A percentile compares a stretch with the other conserved stretches of the same genome.
Conservation (phyloP, 805 yeast genomes). For the Blastobotrys terrestris region DNA sequence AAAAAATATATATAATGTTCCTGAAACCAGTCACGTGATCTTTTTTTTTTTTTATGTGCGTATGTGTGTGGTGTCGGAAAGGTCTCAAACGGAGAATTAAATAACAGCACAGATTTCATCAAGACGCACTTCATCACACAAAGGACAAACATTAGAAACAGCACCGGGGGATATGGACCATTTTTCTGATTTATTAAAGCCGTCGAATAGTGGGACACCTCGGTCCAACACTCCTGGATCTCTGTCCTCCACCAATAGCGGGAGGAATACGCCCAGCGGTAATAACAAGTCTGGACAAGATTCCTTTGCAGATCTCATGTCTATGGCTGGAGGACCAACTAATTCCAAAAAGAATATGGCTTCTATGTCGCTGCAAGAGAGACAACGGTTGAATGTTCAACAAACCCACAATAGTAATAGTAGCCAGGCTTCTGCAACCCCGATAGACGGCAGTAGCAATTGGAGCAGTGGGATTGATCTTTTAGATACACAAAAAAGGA, state of each 20-base stretch:
- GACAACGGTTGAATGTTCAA: constrained; percentile 14
- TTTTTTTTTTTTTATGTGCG: not conserved
- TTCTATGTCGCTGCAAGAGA: constrained; percentile 28
- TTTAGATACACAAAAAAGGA: constrained; percentile 16
- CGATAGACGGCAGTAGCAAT: constrained; percentile 4
- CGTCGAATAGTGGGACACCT: not conserved
- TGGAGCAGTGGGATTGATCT: constrained; percentile 27
- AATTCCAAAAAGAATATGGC: constrained; percentile 19
- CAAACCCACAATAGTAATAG: constrained; percentile 6
- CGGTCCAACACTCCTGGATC: not conserved
- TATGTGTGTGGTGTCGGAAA: not conserved
- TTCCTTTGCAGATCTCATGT: constrained; percentile 26
- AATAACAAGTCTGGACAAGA: constrained; percentile 11
- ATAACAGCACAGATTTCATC: not conserved
- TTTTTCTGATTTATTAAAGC: constrained; percentile 10
- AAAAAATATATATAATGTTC: too few species aligned
- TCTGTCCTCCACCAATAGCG: not conserved
- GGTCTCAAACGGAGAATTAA: not conserved
- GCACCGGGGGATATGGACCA: constrained; percentile 11
- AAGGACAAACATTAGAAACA: not conserved
- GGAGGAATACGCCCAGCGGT: not conserved
- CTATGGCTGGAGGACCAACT: constrained; percentile 17
- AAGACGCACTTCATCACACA: too few species aligned
- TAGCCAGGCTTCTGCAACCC: constrained; percentile 4
- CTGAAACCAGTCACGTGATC: not conserved